These are phyloP conservation scores for Fomitopsis betulina DNA, from an alignment of 1,284 basidiomycete genomes.

Conservation along the genomic window DNA sequence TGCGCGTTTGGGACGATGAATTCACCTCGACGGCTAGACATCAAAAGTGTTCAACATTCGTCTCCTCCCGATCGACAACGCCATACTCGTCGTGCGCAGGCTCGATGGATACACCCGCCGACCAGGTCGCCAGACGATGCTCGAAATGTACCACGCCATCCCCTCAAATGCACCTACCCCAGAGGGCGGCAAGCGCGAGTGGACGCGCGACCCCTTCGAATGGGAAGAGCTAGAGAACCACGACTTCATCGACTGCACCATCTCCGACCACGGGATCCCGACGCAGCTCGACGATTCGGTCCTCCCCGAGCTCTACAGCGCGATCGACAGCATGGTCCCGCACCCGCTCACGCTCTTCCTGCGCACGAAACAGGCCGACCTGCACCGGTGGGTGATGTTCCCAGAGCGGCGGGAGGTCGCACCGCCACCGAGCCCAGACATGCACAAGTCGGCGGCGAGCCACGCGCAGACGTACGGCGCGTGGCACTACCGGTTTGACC, in stretches of 20 bases:
- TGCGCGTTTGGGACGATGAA: neutral
- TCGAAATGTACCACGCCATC: constrained; percentile 19
- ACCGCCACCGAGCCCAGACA: constrained; percentile 3
- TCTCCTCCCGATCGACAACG: constrained; percentile 48
- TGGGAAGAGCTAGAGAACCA: constrained; percentile 10
- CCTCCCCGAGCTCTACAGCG: constrained; percentile 22
- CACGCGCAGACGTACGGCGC: neutral
- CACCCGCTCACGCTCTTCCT: constrained; percentile 6
- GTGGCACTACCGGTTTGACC: constrained; percentile 2
- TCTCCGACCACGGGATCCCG: constrained; percentile 45
- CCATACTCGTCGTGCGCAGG: constrained; percentile 51
- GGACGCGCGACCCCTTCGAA: neutral
- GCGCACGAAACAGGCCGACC: neutral
- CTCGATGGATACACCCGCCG: constrained; percentile 15
- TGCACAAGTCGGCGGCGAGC: neutral
- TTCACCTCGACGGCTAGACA: constrained; percentile 19
- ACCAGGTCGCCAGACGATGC: constrained; percentile 5
- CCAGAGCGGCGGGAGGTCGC: constrained; percentile 7
- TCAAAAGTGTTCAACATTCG: constrained; percentile 48
- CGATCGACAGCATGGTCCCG: constrained; percentile 8
- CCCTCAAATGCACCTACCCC: constrained; percentile 14
- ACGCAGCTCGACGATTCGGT: constrained; percentile 29
- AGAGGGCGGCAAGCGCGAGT: constrained; percentile 2
- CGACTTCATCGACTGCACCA: constrained; percentile 36
- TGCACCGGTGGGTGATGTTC: constrained; percentile 19